These are phyloP conservation scores for Candida neerlandica DNA, from an alignment of 1,139 yeast species.

Conservation along the genomic window DNA sequence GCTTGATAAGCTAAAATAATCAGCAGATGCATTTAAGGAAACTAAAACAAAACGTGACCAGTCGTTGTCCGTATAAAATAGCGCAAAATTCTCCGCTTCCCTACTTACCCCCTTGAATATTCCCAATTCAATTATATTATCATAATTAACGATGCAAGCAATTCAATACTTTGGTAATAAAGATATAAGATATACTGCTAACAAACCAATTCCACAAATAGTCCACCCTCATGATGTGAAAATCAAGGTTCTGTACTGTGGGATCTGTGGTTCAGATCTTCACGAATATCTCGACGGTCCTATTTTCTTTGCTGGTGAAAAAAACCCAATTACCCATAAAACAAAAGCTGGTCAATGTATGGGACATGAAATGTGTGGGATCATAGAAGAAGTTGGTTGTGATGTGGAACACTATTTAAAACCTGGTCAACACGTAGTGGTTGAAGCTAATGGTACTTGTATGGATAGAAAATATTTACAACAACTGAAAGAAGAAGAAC, in stretches of 20 bases:
- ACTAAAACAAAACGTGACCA: not conserved
- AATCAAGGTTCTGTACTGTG: slow-evolving; percentile 54
- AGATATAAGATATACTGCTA: slow-evolving; percentile 46
- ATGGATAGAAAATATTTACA: slow-evolving; percentile 12
- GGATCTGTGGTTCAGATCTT: slow-evolving; percentile 62
- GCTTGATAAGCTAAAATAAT: not conserved
- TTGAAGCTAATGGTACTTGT: slow-evolving; percentile 58
- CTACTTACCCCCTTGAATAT: not conserved
- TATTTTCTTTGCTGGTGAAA: slow-evolving; percentile 42
- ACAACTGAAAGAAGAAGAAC: not conserved
- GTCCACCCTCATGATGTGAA: slow-evolving; percentile 50
- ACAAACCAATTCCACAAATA: slow-evolving; percentile 48
- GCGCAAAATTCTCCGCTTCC: too few relatives aligned
- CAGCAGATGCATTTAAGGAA: not conserved
- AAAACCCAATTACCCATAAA: slow-evolving; percentile 21
- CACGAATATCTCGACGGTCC: slow-evolving; percentile 59
- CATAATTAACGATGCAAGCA: slow-evolving; percentile 47
- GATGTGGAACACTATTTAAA: slow-evolving; percentile 12
- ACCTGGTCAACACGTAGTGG: slow-evolving; percentile 31
- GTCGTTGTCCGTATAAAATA: not conserved
- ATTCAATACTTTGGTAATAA: slow-evolving; percentile 54
- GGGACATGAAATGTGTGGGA: slow-evolving; percentile 60
- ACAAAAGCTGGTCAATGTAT: slow-evolving; percentile 29
- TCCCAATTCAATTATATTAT: not conserved
- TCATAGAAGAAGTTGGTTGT: slow-evolving; percentile 33